phyloP scores from a whole-genome alignment of 768 basidiomycete species.

The Sporobolomyces roseus region DNA sequence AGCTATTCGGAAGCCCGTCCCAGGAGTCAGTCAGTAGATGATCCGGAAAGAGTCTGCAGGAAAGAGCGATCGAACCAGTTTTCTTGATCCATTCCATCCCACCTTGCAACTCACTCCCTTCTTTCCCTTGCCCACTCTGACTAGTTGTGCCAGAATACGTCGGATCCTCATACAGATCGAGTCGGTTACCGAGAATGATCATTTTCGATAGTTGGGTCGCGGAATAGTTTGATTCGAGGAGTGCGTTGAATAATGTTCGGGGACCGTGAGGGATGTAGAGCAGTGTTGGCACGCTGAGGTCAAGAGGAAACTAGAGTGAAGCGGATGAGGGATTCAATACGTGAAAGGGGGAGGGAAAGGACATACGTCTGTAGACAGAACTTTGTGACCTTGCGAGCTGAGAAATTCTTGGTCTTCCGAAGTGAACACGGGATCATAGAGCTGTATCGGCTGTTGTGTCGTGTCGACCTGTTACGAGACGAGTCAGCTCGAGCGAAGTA shows the following conservation, averaged over 20 bases:
- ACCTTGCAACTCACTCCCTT: background rate
- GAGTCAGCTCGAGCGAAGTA: background rate
- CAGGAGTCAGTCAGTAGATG: too few relatives aligned
- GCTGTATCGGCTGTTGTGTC: background rate
- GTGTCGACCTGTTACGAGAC: slow-evolving; percentile 2
- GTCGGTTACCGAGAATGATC: slow-evolving; percentile 39
- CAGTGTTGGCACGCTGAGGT: slow-evolving; percentile 21
- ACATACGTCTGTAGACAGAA: slow-evolving; percentile 15
- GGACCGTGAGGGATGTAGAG: slow-evolving; percentile 46
- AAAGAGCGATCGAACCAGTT: slow-evolving; percentile 4
- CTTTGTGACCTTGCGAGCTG: slow-evolving; percentile 1
- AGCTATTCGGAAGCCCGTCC: too few relatives aligned
- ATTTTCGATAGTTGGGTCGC: slow-evolving; percentile 8
- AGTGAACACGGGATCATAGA: slow-evolving; percentile 38
- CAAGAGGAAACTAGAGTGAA: slow-evolving; percentile 19
- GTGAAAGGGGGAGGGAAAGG: background rate
- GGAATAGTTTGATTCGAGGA: slow-evolving; percentile 36
- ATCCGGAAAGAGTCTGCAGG: too few relatives aligned
- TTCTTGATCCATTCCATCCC: slow-evolving; percentile 10
- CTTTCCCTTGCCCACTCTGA: background rate
- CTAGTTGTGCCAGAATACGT: slow-evolving; percentile 17
- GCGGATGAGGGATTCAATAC: background rate
- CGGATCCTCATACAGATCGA: slow-evolving; percentile 43
- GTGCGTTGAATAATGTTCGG: slow-evolving; percentile 39
- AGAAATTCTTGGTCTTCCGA: slow-evolving; percentile 29